These are phyloP conservation scores for Ailanthus altissimus DNA, from an alignment of 345 rosid genomes.

Conservation along the genomic window DNA sequence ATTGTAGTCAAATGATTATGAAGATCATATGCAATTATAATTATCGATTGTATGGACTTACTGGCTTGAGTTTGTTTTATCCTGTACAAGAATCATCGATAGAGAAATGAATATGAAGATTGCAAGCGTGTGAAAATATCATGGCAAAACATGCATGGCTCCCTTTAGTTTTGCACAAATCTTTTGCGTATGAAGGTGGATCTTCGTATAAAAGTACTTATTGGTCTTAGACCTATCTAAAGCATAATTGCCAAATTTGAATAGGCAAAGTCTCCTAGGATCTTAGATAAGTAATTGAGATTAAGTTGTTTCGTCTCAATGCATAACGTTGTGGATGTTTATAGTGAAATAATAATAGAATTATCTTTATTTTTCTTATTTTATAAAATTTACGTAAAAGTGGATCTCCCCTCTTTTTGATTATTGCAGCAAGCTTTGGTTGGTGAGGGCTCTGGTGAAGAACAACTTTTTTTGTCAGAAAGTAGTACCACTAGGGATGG, in stretches of 20 bases:
- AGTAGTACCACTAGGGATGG: conserved; percentile 52
- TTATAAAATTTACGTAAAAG: background rate
- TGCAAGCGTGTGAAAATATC: background rate
- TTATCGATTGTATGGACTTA: no score
- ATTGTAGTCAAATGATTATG: no score
- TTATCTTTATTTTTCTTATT: background rate
- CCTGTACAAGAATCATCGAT: background rate
- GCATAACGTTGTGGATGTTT: background rate
- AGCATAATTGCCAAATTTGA: background rate
- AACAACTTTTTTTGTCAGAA: conserved; percentile 78
- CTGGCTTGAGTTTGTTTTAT: no score
- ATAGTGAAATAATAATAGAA: background rate
- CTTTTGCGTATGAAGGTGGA: background rate
- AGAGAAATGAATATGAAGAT: background rate
- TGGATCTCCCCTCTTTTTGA: background rate
- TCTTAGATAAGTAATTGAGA: background rate
- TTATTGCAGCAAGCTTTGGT: conserved; percentile 88
- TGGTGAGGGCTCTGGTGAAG: conserved; percentile 86
- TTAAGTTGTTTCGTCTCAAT: background rate
- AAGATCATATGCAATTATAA: no score
- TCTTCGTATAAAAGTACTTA: background rate
- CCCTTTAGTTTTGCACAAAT: background rate
- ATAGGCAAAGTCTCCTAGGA: background rate
- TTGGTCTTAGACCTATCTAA: background rate
- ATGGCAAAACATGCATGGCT: background rate